A percentile compares a stretch with the other conserved stretches of the same genome.
phyloP scores from a whole-genome alignment of 2,329 filamentous ascomycete genomes.

The Fusarium begoniae region DNA sequence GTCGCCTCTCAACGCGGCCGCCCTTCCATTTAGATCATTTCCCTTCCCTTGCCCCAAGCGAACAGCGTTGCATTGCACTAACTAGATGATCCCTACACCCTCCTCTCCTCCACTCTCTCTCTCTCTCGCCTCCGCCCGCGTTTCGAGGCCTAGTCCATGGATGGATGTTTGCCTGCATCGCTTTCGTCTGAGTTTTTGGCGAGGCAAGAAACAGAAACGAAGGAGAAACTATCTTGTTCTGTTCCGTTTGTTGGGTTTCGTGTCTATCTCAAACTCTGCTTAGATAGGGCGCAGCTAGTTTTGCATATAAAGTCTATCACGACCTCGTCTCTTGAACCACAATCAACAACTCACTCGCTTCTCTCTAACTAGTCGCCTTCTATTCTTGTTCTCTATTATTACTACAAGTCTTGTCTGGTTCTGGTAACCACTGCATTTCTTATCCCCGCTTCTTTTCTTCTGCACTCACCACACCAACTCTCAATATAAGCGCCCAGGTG shows the following conservation, averaged over 20 bases:
- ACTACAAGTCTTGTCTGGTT: not conserved
- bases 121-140: slow-evolving; percentile 19
- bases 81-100: not conserved
- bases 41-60: slow-evolving; percentile 10
- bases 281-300: slow-evolving; percentile 1
- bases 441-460: slow-evolving; percentile 22
- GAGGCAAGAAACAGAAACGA: slow-evolving; percentile 14
- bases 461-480: slow-evolving; percentile 32
- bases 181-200: slow-evolving; percentile 11
- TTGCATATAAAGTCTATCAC: slow-evolving; percentile 29
- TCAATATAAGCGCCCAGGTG: slow-evolving; percentile 43
- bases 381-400: not conserved
- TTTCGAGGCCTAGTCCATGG: slow-evolving; percentile 23
- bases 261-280: slow-evolving; percentile 5
- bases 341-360: not conserved
- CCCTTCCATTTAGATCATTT: slow-evolving; percentile 26
- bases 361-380: not conserved
- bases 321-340: not conserved
- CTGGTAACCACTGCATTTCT: slow-evolving; percentile 5
- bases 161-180: slow-evolving; percentile 9
- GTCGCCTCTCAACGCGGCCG: slow-evolving; percentile 34
- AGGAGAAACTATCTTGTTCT: not conserved
- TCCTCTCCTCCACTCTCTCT: not conserved
- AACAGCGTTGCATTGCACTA: slow-evolving; percentile 22
- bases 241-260: slow-evolving; percentile 2